Evolutionary conservation across 768 basidiomycete species (phyloP), one percentile per base, ranked within the genome.

Genomic region (Fibroporia radiculosa): DNA sequence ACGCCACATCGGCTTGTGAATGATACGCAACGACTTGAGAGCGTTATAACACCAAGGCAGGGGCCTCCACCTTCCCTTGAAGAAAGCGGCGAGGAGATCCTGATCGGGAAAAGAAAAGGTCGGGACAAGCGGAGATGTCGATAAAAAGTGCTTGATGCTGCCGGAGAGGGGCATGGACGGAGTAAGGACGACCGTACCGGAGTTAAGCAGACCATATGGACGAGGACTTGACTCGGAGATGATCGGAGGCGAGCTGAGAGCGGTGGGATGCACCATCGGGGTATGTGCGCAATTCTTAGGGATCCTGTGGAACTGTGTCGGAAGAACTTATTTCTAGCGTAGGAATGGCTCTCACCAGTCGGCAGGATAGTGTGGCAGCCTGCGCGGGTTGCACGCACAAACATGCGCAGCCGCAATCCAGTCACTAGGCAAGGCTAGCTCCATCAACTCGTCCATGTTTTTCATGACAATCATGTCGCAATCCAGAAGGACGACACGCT

Each of bases 311-410:
- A 18, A 11, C 20, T 40, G 33, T 32, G 33, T 34, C 44, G 25
- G 28, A 36, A 24, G 13, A 32, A 44, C 16, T 8, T 33, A 19
- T 3, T 22, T 3, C 24, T n/a, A 24, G 28, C n/a, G 36, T 34
- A 37, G 38, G n/a, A 23, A 16, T 8, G 39, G 41, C 8, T 39
- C 68, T 60, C 41, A 74, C 96, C 95, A 99, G 59, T 96, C 92
- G 3, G 64, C 55, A 6, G 95, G 95, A 65, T 99, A 99, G 62
- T 93, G 89, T 2, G 71, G 49, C 16, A 95, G 61, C 58, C 79
- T 83, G 29, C 80, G 76, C 6, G 93, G 95, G 63, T 99, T 99
- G 68, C 95, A 99, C 3, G 92, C 82, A 58, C 95, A 99, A 12
- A 80, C 93, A 52, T 95, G 93, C 0, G 70, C 75, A 1, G 92